Conservation (phyloP, 805 yeast species). For the Myxozyma neotropica region DNA sequence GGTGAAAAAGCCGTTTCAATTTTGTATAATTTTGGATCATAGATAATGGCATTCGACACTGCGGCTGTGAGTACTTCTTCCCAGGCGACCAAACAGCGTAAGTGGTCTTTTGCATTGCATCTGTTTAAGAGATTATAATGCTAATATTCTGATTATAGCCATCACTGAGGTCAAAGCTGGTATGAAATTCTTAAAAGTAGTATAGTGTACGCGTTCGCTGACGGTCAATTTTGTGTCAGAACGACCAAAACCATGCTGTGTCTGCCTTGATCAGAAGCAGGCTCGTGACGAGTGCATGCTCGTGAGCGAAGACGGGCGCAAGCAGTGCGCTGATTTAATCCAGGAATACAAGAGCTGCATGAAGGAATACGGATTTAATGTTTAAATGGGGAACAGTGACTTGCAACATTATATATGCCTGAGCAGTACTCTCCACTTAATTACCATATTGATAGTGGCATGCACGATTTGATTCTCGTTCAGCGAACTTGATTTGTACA, state of each 20-base stretch:
- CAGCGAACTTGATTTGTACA: too few relatives aligned
- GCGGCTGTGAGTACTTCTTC: background rate
- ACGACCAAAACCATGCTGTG: slow-evolving; percentile 96
- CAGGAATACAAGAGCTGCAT: slow-evolving; percentile 79
- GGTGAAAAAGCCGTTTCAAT: too few relatives aligned
- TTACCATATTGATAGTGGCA: too few relatives aligned
- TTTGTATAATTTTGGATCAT: too few relatives aligned
- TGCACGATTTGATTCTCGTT: too few relatives aligned
- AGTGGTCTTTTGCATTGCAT: background rate
- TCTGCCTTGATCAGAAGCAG: slow-evolving; percentile 81
- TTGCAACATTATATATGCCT: too few relatives aligned
- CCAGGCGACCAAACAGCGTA: background rate
- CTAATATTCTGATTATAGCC: slow-evolving; percentile 2
- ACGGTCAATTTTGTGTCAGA: background rate
- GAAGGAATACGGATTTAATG: slow-evolving; percentile 85
- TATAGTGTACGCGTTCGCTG: too few relatives aligned
- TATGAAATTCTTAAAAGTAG: background rate
- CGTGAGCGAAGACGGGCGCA: slow-evolving; percentile 78
- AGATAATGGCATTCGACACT: background rate
- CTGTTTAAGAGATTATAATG: background rate
- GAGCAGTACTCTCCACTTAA: too few relatives aligned
- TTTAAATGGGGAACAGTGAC: slow-evolving; percentile 36
- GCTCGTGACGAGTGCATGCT: slow-evolving; percentile 85
- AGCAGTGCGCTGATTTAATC: slow-evolving; percentile 74
- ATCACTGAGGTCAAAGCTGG: slow-evolving; percentile 7